Evolutionary conservation across 352 stramenopile genomes (phyloP).

Genomic region (Globisporangium emineosum): DNA sequence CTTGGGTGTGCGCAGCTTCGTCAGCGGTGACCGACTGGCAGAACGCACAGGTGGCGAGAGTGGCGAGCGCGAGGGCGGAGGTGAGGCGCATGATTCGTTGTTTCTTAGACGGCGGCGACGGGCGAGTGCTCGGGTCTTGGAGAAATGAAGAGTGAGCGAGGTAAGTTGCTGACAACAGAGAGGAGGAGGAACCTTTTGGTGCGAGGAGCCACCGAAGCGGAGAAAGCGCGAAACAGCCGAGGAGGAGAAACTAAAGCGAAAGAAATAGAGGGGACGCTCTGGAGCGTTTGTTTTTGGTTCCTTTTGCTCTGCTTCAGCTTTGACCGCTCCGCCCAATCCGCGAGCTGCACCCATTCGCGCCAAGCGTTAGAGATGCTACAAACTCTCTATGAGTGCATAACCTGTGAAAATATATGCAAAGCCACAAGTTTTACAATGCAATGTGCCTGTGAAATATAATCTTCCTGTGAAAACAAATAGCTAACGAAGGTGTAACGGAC

Average conservation of each 20-base stretch:
- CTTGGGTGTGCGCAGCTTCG: slow-evolving; percentile 1
- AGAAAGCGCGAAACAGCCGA: neutral
- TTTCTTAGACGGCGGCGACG: neutral
- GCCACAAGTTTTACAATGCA: neutral
- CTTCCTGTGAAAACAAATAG: neutral
- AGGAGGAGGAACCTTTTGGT: neutral
- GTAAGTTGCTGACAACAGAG: neutral
- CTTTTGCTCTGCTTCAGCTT: neutral
- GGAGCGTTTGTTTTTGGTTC: neutral
- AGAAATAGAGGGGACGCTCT: neutral
- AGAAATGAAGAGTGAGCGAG: slow-evolving; percentile 14
- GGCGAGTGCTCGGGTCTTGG: neutral
- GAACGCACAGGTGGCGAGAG: slow-evolving; percentile 10
- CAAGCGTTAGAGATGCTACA: neutral
- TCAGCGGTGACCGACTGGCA: neutral
- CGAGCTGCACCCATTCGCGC: neutral
- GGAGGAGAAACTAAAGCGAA: neutral
- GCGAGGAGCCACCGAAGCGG: neutral
- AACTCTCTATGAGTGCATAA: too few relatives aligned
- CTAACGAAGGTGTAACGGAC: neutral
- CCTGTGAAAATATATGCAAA: neutral
- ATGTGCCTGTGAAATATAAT: neutral
- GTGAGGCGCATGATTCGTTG: slow-evolving; percentile 12
- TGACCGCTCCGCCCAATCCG: neutral
- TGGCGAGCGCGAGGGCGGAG: slow-evolving; percentile 10